A percentile compares a stretch with the other conserved stretches of the same genome.
phyloP scores from a whole-genome alignment of 345 rosid genomes.

The Euphorbia peplus region DNA sequence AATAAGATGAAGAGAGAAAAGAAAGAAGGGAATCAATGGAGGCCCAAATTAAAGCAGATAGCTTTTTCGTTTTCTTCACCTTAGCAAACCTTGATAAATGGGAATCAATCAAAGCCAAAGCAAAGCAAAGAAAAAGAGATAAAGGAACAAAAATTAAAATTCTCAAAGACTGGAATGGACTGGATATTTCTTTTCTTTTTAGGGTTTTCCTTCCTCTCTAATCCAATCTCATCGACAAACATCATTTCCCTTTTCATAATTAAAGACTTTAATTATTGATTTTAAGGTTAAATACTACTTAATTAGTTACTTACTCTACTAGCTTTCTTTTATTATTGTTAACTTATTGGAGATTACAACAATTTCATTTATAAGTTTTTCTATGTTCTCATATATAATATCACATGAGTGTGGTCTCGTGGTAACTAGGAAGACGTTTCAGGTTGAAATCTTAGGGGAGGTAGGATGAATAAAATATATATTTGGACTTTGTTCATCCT shows the following conservation, averaged over 20 bases:
- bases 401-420: too few species aligned
- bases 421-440: too few species aligned
- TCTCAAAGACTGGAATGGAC: conserved; percentile 38
- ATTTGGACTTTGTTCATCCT: too few species aligned
- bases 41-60: conserved; percentile 20
- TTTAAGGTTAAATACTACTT: background rate
- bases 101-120: conserved; percentile 25
- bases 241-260: too few species aligned
- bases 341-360: too few species aligned
- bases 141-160: conserved; percentile 36
- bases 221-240: background rate
- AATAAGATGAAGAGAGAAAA: conserved; percentile 29
- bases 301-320: too few species aligned
- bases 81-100: conserved; percentile 45
- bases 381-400: too few species aligned
- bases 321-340: too few species aligned
- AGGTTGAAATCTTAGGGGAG: too few species aligned
- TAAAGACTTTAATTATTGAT: background rate
- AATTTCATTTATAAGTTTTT: too few species aligned
- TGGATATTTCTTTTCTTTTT: conserved; percentile 21
- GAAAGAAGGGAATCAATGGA: background rate
- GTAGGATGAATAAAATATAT: too few species aligned
- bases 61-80: conserved; percentile 58
- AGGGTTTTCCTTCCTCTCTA: conserved; percentile 12
- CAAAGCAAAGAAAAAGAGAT: conserved; percentile 31